Percentiles rank a stretch among this genome's conserved stretches.
These are phyloP conservation scores for Xylaria grammica DNA, from an alignment of 495 filamentous ascomycete species.

Conservation along the genomic window DNA sequence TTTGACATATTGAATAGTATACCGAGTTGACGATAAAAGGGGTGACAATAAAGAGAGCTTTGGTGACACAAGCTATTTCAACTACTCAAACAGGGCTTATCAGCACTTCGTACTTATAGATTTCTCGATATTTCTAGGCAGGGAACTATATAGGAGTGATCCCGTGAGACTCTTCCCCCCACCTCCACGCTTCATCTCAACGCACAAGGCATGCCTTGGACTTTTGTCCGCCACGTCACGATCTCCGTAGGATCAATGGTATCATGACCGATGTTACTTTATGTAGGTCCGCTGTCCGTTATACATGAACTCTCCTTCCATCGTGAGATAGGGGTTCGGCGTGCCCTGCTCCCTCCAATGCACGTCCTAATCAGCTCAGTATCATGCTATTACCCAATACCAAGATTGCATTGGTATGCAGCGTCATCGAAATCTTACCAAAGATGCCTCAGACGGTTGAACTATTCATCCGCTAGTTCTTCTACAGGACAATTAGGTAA, in stretches of 20 bases:
- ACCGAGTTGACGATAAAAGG: background rate
- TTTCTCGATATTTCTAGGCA: background rate
- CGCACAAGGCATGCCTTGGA: background rate
- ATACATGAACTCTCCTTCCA: no score
- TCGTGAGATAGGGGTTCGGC: no score
- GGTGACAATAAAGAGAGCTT: background rate
- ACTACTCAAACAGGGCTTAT: background rate
- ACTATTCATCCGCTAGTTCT: background rate
- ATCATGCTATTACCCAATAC: no score
- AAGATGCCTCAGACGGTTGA: background rate
- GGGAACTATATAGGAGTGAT: background rate
- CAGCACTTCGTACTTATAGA: background rate
- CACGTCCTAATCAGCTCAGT: no score
- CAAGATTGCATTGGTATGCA: background rate
- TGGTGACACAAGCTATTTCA: background rate
- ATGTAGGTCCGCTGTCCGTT: no score
- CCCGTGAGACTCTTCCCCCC: background rate
- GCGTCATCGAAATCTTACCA: background rate
- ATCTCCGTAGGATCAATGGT: background rate
- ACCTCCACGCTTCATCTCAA: background rate
- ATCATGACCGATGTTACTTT: background rate
- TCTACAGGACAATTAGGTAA: no score
- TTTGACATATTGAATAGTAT: slow-evolving; percentile 3
- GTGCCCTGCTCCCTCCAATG: no score
- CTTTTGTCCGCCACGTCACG: background rate